These are phyloP conservation scores for Botrytis galanthina DNA, from an alignment of 2,329 filamentous ascomycete genomes.

Conservation along the genomic window DNA sequence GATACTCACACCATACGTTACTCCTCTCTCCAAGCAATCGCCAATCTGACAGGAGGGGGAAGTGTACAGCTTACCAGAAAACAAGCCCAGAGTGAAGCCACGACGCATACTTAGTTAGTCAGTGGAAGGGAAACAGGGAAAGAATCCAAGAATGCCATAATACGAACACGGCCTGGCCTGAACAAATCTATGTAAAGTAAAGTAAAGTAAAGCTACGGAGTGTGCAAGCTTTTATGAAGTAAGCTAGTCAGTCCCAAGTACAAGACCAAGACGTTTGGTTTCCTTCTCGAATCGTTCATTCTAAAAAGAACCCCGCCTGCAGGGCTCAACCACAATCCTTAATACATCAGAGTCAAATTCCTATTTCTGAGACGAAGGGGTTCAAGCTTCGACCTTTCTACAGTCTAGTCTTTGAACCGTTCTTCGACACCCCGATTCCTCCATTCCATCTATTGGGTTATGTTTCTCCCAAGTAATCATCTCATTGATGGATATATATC, in stretches of 20 bases:
- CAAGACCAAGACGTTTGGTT: background rate
- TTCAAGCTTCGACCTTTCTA: background rate
- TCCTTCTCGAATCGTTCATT: background rate
- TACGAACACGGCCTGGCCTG: background rate
- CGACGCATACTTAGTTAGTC: background rate
- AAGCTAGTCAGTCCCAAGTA: background rate
- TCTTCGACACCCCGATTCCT: background rate
- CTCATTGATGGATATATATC: background rate
- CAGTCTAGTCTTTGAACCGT: background rate
- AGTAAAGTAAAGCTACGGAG: background rate
- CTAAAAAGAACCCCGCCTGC: background rate
- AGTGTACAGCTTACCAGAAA: background rate
- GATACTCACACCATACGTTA: background rate
- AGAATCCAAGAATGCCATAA: background rate
- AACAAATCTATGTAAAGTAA: background rate
- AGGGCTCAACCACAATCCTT: background rate
- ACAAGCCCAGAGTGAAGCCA: background rate
- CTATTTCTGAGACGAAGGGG: background rate
- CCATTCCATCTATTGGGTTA: background rate
- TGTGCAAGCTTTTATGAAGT: background rate
- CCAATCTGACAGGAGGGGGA: constrained; percentile 12
- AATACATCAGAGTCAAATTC: background rate
- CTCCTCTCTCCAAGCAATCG: constrained; percentile 1
- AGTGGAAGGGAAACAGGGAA: background rate
- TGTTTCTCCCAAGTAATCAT: background rate